Base-by-base conservation (phyloP, 257 asterid genomes). In the Nicotiana knightiana region DNA sequence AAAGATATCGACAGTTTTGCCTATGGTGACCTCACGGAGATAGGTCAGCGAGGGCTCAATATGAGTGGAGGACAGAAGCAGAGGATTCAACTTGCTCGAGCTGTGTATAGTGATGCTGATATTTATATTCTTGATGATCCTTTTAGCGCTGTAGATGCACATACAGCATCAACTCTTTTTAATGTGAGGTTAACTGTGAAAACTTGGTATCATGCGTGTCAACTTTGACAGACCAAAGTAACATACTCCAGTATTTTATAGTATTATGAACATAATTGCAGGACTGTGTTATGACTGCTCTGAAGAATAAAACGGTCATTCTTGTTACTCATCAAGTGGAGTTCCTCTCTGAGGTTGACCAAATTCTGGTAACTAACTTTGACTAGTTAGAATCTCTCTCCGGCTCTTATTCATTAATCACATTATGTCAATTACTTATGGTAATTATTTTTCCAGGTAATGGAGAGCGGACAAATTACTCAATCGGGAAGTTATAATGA, bases 11-110 rank as follows among this genome's bases (percentile, higher is more conserved):
- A 89, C 67, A 89, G 88, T 75, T 90, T 94, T 33, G 89, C 88
- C 80, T 87, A 82, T 66, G 93, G 97, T 16, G 98, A 94, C 90
- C 90, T 89, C 18, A 93, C 98, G 2, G 98, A 90, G 91, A 94
- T 94, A 80, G 98, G 98, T 16, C 91, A 94, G 77, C 77, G 97
- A 86, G 98, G 98, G 28, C 86, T 94, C 3, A 94, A 92, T 81
- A 65, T 94, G 90, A 94, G 98, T 32, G 97, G 98, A 28, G 98
- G 97, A 81, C 98, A 94, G 84, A 94, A 92, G 86, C 98, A 94
- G 85, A 85, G 97, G 83, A 82, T 94, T 85, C 97, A 93, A 81
- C 91, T 94, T 15, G 98, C 98, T 62, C 93, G 98, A 79, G 97
- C 97, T 2, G 93, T 94, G 5, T 93, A 94, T 11, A 83, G 73